Conservation (phyloP, 1,139 yeast genomes). For the Pichia sp. region DNA sequence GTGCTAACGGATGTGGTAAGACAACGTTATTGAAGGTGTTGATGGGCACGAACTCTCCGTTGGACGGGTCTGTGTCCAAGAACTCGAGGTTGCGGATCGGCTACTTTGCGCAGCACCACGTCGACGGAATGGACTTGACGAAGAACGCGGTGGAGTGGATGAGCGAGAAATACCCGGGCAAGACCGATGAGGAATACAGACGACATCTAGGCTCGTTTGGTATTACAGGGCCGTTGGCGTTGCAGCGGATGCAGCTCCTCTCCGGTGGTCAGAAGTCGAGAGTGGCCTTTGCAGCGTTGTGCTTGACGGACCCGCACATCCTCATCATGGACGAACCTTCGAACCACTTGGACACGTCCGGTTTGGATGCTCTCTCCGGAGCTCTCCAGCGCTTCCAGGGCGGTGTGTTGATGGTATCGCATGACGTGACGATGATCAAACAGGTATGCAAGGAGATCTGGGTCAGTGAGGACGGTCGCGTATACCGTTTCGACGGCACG, state of each 20-base stretch:
- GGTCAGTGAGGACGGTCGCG: constrained; percentile 87
- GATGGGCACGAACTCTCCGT: constrained; percentile 71
- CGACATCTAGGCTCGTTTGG: constrained; percentile 96
- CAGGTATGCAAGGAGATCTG: constrained; percentile 89
- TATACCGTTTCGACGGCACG: constrained; percentile 73
- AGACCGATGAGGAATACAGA: constrained; percentile 93
- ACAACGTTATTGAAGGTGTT: constrained; percentile 85
- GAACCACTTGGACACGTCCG: constrained; percentile 98
- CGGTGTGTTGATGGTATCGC: constrained; percentile 96
- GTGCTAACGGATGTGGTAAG: constrained; percentile 99
- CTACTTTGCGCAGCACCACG: constrained; percentile 98
- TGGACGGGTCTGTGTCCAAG: constrained; percentile 67
- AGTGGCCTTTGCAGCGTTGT: constrained; percentile 94
- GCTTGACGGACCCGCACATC: constrained; percentile 88
- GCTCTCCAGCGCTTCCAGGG: constrained; percentile 87
- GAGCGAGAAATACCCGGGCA: constrained; percentile 87
- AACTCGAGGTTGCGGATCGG: constrained; percentile 90
- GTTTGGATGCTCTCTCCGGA: constrained; percentile 90
- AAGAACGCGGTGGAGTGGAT: constrained; percentile 92
- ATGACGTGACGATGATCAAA: constrained; percentile 88
- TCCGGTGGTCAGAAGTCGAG: constrained; percentile 99
- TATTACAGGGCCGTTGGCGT: constrained; percentile 88
- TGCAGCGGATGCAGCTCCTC: constrained; percentile 82
- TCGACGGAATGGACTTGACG: constrained; percentile 92
- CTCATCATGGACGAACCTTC: constrained; percentile 96